Conservation (phyloP, 1,284 basidiomycete genomes). For the Cutaneotrichosporon dermatis region DNA sequence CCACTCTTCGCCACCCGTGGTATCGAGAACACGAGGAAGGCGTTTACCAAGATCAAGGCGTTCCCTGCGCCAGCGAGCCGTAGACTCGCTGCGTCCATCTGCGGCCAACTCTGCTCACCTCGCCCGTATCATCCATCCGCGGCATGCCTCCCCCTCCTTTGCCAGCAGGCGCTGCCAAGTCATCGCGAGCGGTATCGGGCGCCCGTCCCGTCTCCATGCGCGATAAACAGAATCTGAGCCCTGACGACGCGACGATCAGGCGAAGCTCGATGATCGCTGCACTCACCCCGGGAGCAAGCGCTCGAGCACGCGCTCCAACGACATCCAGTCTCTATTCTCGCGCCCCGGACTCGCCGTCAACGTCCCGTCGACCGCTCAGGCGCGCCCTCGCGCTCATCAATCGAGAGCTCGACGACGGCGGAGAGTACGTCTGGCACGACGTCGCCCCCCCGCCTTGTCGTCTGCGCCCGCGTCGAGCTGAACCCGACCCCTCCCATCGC, state of each 20-base stretch:
- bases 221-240: background rate
- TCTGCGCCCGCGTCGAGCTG: conserved; percentile 27
- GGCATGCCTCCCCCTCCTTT: background rate
- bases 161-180: background rate
- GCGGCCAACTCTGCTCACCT: conserved; percentile 1
- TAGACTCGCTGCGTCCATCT: background rate
- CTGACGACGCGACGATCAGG: conserved; percentile 1
- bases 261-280: conserved; percentile 5
- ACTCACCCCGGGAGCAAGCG: conserved; percentile 12
- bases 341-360: conserved; percentile 11
- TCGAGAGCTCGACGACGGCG: conserved; percentile 2
- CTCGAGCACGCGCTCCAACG: conserved; percentile 1
- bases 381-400: conserved; percentile 1
- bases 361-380: conserved; percentile 5
- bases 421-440: background rate
- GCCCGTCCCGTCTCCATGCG: background rate
- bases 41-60: conserved; percentile 31
- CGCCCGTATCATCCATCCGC: conserved; percentile 12
- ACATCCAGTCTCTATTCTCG: conserved; percentile 11
- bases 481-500: conserved; percentile 24
- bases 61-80: conserved; percentile 24
- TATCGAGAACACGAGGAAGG: conserved; percentile 33
- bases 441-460: background rate
- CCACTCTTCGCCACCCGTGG: conserved; percentile 20
- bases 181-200: background rate